These are phyloP conservation scores for Termitomyces sp. DNA, from an alignment of 768 basidiomycete genomes.

Conservation along the genomic window DNA sequence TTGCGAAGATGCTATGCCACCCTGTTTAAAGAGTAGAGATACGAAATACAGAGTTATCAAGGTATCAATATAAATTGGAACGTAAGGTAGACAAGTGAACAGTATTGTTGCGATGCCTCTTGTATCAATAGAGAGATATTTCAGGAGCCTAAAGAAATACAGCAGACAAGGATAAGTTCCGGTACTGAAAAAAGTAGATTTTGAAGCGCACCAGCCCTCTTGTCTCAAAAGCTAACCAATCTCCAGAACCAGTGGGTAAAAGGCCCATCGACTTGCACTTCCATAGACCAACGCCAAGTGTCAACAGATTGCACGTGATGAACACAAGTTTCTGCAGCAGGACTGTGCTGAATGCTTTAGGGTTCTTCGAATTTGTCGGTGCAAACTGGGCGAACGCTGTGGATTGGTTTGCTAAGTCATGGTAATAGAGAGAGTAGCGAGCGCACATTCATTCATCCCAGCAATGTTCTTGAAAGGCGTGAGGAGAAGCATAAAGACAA, in stretches of 20 bases:
- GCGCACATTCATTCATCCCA: slow-evolving; percentile 72
- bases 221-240: slow-evolving; percentile 93
- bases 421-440: neutral
- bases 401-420: neutral
- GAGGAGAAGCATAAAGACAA: slow-evolving; percentile 88
- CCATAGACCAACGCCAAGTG: slow-evolving; percentile 82
- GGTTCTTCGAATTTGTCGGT: slow-evolving; percentile 47
- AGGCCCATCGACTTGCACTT: slow-evolving; percentile 93
- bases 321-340: slow-evolving; percentile 67
- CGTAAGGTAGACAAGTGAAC: neutral
- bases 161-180: neutral
- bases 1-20: neutral
- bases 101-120: too few relatives aligned
- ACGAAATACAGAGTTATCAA: neutral
- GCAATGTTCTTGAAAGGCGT: slow-evolving; percentile 81
- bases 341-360: slow-evolving; percentile 50
- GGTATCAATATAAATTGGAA: neutral
- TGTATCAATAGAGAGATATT: slow-evolving; percentile 8
- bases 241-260: slow-evolving; percentile 83
- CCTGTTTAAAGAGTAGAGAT: neutral
- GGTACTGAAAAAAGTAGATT: neutral
- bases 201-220: slow-evolving; percentile 54
- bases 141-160: slow-evolving; percentile 8
- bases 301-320: slow-evolving; percentile 67
- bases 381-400: slow-evolving; percentile 72